Evolutionary conservation across 805 yeast genomes (phyloP).

Genomic region (Pichia exigua): DNA sequence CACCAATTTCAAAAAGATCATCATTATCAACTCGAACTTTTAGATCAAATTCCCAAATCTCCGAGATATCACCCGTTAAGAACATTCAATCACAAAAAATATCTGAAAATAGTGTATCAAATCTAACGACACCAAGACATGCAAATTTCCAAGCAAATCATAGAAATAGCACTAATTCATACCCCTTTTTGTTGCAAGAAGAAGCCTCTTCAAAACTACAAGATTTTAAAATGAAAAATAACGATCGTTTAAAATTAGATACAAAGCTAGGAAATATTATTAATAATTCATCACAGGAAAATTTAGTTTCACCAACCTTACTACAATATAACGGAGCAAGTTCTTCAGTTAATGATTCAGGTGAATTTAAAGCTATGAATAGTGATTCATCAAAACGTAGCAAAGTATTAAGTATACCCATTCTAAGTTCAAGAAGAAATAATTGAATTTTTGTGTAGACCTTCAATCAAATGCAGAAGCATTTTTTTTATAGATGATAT

Average conservation of each 20-base stretch:
- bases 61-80: slow-evolving; percentile 21
- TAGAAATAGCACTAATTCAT: not conserved
- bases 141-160: not conserved
- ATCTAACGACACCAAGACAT: slow-evolving; percentile 6
- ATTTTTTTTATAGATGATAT: not conserved
- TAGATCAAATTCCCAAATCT: slow-evolving; percentile 24
- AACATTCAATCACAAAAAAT: not conserved
- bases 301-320: slow-evolving; percentile 7
- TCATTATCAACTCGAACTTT: slow-evolving; percentile 29
- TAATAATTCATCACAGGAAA: slow-evolving; percentile 21
- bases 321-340: not conserved
- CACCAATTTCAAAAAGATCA: slow-evolving; percentile 25
- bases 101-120: not conserved
- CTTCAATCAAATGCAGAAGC: not conserved
- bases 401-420: slow-evolving; percentile 26
- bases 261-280: slow-evolving; percentile 20
- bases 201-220: slow-evolving; percentile 24
- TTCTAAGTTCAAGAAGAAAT: slow-evolving; percentile 23
- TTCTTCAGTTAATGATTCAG: not conserved
- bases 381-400: slow-evolving; percentile 4
- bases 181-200: slow-evolving; percentile 15
- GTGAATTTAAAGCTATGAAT: not conserved
- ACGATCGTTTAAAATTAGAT: slow-evolving; percentile 24
- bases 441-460: slow-evolving; percentile 6
- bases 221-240: slow-evolving; percentile 23